These are phyloP conservation scores for Russula abietina DNA, from an alignment of 768 basidiomycete genomes.

Conservation along the genomic window DNA sequence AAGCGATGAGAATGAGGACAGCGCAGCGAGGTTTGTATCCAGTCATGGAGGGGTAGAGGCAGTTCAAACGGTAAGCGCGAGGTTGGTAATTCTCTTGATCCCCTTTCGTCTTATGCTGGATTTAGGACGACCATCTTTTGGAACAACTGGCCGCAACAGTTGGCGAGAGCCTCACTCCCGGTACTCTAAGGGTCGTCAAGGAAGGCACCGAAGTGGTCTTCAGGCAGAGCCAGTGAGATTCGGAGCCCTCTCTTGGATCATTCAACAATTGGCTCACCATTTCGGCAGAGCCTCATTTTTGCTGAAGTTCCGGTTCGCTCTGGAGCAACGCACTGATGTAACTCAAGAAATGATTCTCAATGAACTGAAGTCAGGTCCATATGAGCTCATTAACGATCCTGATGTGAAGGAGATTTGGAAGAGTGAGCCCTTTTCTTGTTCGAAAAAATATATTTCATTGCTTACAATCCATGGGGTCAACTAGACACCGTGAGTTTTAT, in stretches of 20 bases:
- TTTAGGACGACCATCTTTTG: conserved; percentile 10
- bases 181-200: conserved; percentile 4
- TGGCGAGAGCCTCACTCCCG: conserved; percentile 10
- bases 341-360: conserved; percentile 20
- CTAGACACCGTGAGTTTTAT: neutral
- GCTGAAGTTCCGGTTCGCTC: conserved; percentile 18
- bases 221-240: conserved; percentile 17
- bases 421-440: neutral
- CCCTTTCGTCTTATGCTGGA: neutral
- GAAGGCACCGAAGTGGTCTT: conserved; percentile 2
- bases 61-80: conserved; percentile 7
- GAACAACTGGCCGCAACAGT: conserved; percentile 9
- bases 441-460: no score
- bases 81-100: neutral
- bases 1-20: conserved; percentile 2
- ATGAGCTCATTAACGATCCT: conserved; percentile 16
- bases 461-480: neutral
- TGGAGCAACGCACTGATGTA: conserved; percentile 15
- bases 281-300: conserved; percentile 15
- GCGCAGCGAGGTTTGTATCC: conserved; percentile 6
- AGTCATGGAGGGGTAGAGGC: conserved; percentile 15
- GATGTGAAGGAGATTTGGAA: conserved; percentile 21
- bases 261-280: neutral
- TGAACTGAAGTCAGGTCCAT: conserved; percentile 20
- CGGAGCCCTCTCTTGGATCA: neutral